Base-by-base conservation (phyloP, 1,139 yeast species). In the Barnettozyma hawaiiensis region DNA sequence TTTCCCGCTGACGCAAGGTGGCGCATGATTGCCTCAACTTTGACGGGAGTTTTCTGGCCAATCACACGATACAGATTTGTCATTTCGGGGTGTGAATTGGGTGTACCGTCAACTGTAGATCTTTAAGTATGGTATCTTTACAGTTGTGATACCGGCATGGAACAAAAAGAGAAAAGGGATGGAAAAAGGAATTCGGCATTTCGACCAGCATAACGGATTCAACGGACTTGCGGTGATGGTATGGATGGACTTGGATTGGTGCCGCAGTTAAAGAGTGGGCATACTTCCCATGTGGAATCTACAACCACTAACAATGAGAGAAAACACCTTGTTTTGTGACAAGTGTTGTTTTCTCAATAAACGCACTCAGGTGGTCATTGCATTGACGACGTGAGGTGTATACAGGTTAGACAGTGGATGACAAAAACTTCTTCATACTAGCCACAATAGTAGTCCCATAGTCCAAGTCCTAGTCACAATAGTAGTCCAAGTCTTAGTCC, bases 31-130 rank as follows among this genome's bases (percentile, higher is more conserved):
- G 29, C 20, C 14, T 9, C 11, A 18, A 12, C n/a, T 7, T 36
- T 43, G 42, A 40, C 42, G 24, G 18, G 15, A 31, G n/a, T 19
- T 7, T 10, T 12, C 7, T 23, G 31, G 42, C 53, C 53, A 48
- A 47, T 48, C 32, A 38, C 34, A 27, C 39, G 3, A 7, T 18
- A 22, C 32, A 22, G 24, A 40, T 47, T 48, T 36, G 51, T 50
- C 43, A 49, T 47, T 49, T 47, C 21, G 18, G 53, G 53, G 52
- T 48, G 52, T 48, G 29, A 15, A 21, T n/a, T 12, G 20, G 37
- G 37, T 34, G 37, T 34, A 22, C 22, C 4, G n/a, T 8, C 11
- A 3, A 34, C 37, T 34, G 37, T 34, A 34, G 14, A 23, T 4
- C 4, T 11, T 23, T 34, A 16, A 34, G 29, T 34, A 34, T 34